phyloP scores from a whole-genome alignment of 2,329 filamentous ascomycete species.

The Pseudogymnoascus sp. region DNA sequence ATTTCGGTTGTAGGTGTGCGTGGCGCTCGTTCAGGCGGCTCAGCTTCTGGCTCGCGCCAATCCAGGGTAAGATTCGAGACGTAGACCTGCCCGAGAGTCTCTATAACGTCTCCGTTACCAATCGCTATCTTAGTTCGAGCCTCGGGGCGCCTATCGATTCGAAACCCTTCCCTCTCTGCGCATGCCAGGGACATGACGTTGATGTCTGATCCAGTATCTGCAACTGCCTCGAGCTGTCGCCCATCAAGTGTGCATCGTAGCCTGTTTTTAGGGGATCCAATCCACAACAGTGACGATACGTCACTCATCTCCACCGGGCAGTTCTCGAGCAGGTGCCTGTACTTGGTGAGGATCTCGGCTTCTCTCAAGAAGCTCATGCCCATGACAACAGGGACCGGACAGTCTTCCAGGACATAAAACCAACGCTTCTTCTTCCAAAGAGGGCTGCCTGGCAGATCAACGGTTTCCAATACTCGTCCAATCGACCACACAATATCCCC shows the following conservation, averaged over 20 bases:
- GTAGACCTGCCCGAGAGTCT: conserved; percentile 8
- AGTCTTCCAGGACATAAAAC: conserved; percentile 5
- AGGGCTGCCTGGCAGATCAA: background rate
- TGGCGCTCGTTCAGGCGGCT: background rate
- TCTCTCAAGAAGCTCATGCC: background rate
- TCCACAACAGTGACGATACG: background rate
- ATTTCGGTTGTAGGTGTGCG: background rate
- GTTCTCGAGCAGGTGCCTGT: conserved; percentile 13
- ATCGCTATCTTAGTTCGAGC: background rate
- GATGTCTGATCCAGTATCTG: conserved; percentile 5
- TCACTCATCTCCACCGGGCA: conserved; percentile 2
- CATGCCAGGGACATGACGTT: conserved; percentile 8
- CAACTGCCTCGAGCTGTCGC: background rate
- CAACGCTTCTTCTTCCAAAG: conserved; percentile 1
- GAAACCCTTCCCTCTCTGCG: conserved; percentile 3
- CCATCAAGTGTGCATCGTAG: background rate
- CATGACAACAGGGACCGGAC: background rate
- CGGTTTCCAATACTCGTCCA: background rate
- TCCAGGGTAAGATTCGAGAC: background rate
- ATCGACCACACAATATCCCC: background rate
- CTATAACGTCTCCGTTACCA: background rate
- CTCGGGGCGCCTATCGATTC: conserved; percentile 7
- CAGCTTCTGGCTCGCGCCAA: background rate
- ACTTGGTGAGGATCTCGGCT: conserved; percentile 9
- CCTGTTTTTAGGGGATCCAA: background rate